Percentiles rank a stretch among this genome's conserved stretches.
Conservation (phyloP, 768 basidiomycete genomes). For the Boletus coccyginus region DNA sequence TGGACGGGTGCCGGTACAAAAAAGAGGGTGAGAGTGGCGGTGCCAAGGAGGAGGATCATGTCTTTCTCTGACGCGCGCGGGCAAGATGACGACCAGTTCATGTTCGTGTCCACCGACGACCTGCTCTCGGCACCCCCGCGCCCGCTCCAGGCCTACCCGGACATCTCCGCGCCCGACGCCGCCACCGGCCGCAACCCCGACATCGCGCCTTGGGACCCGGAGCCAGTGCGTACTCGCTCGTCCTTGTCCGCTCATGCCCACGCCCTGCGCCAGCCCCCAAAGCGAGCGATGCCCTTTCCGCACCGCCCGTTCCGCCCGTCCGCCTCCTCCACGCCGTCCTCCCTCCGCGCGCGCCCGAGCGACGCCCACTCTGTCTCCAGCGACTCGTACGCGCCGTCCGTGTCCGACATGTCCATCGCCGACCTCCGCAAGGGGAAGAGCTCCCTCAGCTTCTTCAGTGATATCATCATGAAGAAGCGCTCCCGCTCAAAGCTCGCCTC, state of each 20-base stretch:
- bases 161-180: not conserved
- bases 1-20: conserved; percentile 9
- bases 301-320: conserved; percentile 33
- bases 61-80: conserved; percentile 2
- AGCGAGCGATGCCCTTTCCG: conserved; percentile 23
- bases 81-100: conserved; percentile 2
- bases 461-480: conserved; percentile 40
- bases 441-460: conserved; percentile 40
- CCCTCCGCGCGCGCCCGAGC: conserved; percentile 25
- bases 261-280: conserved; percentile 10
- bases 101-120: conserved; percentile 5
- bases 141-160: conserved; percentile 11
- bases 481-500: conserved; percentile 40
- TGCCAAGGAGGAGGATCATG: conserved; percentile 3
- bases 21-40: not conserved
- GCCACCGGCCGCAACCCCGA: conserved; percentile 5
- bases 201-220: conserved; percentile 20
- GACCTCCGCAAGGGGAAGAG: conserved; percentile 48
- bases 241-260: conserved; percentile 6
- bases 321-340: conserved; percentile 33
- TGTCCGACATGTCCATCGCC: conserved; percentile 35
- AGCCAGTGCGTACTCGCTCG: conserved; percentile 9
- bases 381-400: conserved; percentile 30
- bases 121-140: not conserved
- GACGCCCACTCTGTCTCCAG: conserved; percentile 29